Base-by-base conservation (phyloP, 2,329 filamentous ascomycete species). In the Tympanopsis confertula region DNA sequence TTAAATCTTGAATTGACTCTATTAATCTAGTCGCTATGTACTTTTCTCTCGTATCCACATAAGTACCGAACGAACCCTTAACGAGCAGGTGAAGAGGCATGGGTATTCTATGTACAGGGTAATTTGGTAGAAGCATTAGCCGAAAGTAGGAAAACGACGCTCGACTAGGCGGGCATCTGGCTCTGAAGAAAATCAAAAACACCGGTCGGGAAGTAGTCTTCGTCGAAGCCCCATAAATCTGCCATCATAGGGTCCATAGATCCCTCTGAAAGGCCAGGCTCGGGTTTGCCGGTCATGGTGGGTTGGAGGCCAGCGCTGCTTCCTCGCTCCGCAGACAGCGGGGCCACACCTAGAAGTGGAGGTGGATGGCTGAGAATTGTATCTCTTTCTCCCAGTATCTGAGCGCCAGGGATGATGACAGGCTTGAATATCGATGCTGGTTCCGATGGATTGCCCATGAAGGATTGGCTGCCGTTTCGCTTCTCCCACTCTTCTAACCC, bases 141-240 rank as follows among this genome's bases (percentile, higher is more conserved):
- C n/a, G n/a, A n/a, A n/a, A n/a, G n/a, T n/a, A n/a, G n/a, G n/a
- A n/a, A n/a, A n/a, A n/a, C n/a, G n/a, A n/a, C n/a, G n/a, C n/a
- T n/a, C n/a, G n/a, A n/a, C n/a, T 39, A 60, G 19, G 56, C 57
- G 14, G 57, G 57, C 57, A 60, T 60, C 43, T 60, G 57, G 13
- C 55, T 58, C 40, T 59, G 57, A 15, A 60, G 45, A 35, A 60
- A 60, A 43, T 59, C 57, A 43, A 59, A 59, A 12, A 60, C 57
- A 15, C 57, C 56, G n/a, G 55, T 59, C 4, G 57, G 57, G 37
- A 60, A 60, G 40, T 59, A 59, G 19, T 60, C 57, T 38, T 59
- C 56, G 19, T 60, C 56, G 29, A 58, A 59, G 12, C 57, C 56
- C 57, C 57, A 60, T 17, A 58, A 41, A 44, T 59, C 56, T 13